Evolutionary conservation across 768 basidiomycete species (phyloP).

Genomic region (Mycena indigotica): DNA sequence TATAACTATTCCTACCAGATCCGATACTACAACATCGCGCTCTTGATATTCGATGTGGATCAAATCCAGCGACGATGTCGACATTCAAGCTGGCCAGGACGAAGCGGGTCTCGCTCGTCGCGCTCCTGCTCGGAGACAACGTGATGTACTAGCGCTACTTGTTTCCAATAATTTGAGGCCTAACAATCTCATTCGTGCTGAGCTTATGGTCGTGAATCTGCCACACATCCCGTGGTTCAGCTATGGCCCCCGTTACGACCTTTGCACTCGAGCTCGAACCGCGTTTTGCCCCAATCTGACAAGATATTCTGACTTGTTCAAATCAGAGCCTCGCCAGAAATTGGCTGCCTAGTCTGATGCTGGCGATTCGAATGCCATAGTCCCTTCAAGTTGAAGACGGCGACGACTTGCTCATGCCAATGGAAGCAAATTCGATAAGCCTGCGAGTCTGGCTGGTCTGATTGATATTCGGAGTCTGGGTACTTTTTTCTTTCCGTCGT

Average conservation of each 20-base stretch:
- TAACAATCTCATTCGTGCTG: no score
- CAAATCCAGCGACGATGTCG: conserved; percentile 52
- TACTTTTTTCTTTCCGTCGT: no score
- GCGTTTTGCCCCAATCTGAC: conserved; percentile 10
- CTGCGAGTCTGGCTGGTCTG: no score
- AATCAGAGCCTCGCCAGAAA: no score
- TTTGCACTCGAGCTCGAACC: not conserved
- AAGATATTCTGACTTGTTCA: no score
- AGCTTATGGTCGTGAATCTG: conserved; percentile 33
- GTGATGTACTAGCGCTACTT: conserved; percentile 43
- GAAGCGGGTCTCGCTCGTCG: conserved; percentile 31
- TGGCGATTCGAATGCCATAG: no score
- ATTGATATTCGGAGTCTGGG: no score
- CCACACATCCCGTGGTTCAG: conserved; percentile 55
- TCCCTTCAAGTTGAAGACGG: no score
- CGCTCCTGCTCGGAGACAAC: conserved; percentile 45
- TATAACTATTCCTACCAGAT: conserved; percentile 34
- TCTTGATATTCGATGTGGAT: conserved; percentile 46
- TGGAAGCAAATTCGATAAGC: no score
- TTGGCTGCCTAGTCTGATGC: no score
- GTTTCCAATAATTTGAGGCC: conserved; percentile 51
- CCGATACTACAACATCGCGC: conserved; percentile 47
- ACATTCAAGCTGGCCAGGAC: conserved; percentile 41
- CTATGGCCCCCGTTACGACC: conserved; percentile 37
- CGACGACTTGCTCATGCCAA: no score